These are phyloP conservation scores for Ogataea hybrid DNA, from an alignment of 1,139 yeast species.

Conservation along the genomic window DNA sequence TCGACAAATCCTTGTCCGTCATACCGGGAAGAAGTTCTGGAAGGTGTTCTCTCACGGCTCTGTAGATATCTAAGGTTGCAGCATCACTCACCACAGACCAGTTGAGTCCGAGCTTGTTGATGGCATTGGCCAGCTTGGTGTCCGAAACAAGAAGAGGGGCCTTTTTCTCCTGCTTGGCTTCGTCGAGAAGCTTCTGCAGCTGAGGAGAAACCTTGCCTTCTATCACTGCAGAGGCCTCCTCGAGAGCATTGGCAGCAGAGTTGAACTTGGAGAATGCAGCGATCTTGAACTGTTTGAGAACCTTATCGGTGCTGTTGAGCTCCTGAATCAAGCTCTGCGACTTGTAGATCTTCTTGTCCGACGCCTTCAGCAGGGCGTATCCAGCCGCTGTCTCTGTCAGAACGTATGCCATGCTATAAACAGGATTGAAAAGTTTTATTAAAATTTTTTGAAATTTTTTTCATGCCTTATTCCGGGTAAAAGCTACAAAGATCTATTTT, in stretches of 20 bases:
- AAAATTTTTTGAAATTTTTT: conserved; percentile 13
- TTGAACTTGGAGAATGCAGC: conserved; percentile 93
- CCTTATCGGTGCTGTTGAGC: conserved; percentile 80
- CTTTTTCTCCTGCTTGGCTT: conserved; percentile 84
- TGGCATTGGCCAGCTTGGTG: conserved; percentile 93
- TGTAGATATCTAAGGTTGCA: conserved; percentile 88
- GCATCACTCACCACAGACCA: no score
- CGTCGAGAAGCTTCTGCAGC: conserved; percentile 73
- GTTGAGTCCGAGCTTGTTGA: conserved; percentile 89
- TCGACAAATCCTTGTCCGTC: conserved; percentile 77
- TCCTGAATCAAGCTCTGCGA: conserved; percentile 73
- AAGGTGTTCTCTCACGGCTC: conserved; percentile 91
- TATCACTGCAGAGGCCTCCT: conserved; percentile 87
- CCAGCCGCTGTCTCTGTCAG: conserved; percentile 99
- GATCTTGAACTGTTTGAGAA: conserved; percentile 75
- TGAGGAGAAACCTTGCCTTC: conserved; percentile 93
- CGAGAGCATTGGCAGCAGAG: conserved; percentile 94
- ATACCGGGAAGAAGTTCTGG: conserved; percentile 95
- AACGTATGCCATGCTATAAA: conserved; percentile 73
- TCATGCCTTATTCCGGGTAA: conserved; percentile 9
- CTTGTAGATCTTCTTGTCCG: conserved; percentile 96
- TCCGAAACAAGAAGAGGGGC: conserved; percentile 90
- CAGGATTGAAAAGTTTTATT: conserved; percentile 6
- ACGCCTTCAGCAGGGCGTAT: conserved; percentile 93
- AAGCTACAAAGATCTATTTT: background rate